A percentile compares a stretch with the other conserved stretches of the same genome.
Evolutionary conservation across 768 basidiomycete species (phyloP).

Genomic region (Tulasnella sp.): DNA sequence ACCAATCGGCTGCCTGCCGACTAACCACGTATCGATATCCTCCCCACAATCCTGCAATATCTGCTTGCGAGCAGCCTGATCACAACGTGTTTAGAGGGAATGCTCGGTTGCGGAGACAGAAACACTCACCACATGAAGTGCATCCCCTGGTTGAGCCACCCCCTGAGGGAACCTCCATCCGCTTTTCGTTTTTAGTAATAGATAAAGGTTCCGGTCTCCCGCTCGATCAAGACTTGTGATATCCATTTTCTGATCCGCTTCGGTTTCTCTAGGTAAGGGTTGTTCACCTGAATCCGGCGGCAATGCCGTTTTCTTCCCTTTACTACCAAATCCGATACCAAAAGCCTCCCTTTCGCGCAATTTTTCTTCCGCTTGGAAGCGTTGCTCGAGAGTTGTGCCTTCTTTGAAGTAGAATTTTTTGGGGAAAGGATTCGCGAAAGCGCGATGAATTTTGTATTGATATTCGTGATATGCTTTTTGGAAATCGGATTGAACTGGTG

Average conservation of each 20-base stretch:
- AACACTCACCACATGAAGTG: slow-evolving; percentile 58
- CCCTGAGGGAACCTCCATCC: slow-evolving; percentile 76
- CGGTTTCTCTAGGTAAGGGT: slow-evolving; percentile 41
- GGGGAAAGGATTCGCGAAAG: slow-evolving; percentile 79
- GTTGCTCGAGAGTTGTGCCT: slow-evolving; percentile 69
- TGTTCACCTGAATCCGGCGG: slow-evolving; percentile 34
- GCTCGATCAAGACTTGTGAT: slow-evolving; percentile 65
- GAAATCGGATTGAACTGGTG: slow-evolving; percentile 43
- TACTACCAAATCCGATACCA: slow-evolving; percentile 43
- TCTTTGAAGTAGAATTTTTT: slow-evolving; percentile 89
- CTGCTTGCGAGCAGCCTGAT: slow-evolving; percentile 60
- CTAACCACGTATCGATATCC: slow-evolving; percentile 87
- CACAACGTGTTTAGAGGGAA: slow-evolving; percentile 1
- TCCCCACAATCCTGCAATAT: slow-evolving; percentile 60
- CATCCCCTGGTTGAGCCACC: slow-evolving; percentile 44
- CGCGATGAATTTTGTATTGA: slow-evolving; percentile 68
- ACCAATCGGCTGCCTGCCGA: slow-evolving; percentile 80
- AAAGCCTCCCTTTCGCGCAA: slow-evolving; percentile 61
- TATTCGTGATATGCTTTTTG: slow-evolving; percentile 75
- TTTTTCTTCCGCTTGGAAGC: slow-evolving; percentile 65
- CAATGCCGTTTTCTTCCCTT: slow-evolving; percentile 33
- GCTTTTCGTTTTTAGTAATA: slow-evolving; percentile 48
- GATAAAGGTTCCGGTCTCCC: slow-evolving; percentile 77
- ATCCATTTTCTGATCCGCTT: slow-evolving; percentile 48
- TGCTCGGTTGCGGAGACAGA: neutral